Base-by-base conservation (phyloP, 1,284 basidiomycete species). In the Anthracocystis panici-leucophaei region DNA sequence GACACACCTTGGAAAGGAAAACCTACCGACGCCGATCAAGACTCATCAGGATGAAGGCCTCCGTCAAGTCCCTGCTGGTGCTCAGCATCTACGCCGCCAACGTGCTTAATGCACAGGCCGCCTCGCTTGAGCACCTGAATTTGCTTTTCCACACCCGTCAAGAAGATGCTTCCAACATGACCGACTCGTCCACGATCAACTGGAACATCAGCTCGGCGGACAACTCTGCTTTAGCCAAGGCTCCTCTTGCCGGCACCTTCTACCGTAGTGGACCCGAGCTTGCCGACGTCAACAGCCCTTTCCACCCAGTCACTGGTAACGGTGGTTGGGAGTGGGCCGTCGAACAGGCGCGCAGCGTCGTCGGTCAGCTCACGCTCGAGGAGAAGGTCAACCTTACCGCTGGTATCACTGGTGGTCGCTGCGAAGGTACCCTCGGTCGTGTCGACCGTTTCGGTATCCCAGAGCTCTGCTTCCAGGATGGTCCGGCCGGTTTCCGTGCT, bases 341-440 rank as follows among this genome's bases (percentile, higher is more conserved):
- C 21, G 60, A 70, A 14, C 65, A 75, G 54, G 72, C 72, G 38
- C 51, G 61, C 16, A 42, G 51, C 35, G 57, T 75, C 10, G 68
- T 76, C 2, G 49, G 27, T 8, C 68, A 76, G 52, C 45, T 76
- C 16, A 76, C 64, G n/a, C 57, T 76, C 49, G 74, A 64, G 12
- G 74, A 75, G 48, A 75, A 75, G 61, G 73, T 67, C 63, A 75
- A 75, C 52, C 59, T 75, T 11, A 75, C 73, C 18, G 58, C 61
- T 7, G 73, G 73, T 44, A 57, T 71, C 57, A 55, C 46, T 18
- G 73, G 64, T 49, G 57, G 65, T 31, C 56, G 65, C 7, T 68
- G 66, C 44, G 64, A 66, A 55, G 73, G 73, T 33, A 66, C 62
- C 3, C 57, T 65, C 2, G 74, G 74, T 23, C 57, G 61, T 21